A percentile compares a stretch with the other conserved stretches of the same genome.
These are phyloP conservation scores for Yamadazyma pseudoaaseri DNA, from an alignment of 1,139 yeast species.

Conservation along the genomic window DNA sequence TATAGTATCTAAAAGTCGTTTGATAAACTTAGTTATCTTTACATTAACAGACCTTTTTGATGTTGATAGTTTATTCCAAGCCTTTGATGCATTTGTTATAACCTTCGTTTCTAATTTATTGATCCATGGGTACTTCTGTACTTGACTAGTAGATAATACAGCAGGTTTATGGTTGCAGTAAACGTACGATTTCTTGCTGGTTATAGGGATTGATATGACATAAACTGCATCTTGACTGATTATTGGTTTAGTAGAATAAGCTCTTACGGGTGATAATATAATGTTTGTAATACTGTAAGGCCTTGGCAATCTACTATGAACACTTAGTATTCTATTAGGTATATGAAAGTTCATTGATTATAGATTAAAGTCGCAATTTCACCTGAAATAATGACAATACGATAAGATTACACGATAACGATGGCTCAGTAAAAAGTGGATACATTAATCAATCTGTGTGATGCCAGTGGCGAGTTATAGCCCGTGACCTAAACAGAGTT, in stretches of 20 bases:
- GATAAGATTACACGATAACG: too few species aligned
- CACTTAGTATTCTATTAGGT: too few species aligned
- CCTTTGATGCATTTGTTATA: conserved; percentile 36
- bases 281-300: too few species aligned
- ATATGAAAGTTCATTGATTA: too few species aligned
- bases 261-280: too few species aligned
- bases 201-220: conserved; percentile 60
- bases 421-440: too few species aligned
- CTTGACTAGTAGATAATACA: conserved; percentile 25
- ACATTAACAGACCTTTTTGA: conserved; percentile 40
- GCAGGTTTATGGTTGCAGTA: conserved; percentile 57
- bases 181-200: conserved; percentile 52
- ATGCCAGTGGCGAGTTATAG: too few species aligned
- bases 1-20: conserved; percentile 38
- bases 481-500: too few species aligned
- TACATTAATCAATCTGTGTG: too few species aligned
- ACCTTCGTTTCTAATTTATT: conserved; percentile 38
- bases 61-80: conserved; percentile 45
- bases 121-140: conserved; percentile 29
- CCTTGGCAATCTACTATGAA: too few species aligned
- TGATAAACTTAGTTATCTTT: conserved; percentile 35
- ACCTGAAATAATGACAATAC: too few species aligned
- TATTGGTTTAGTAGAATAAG: conserved; percentile 1
- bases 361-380: too few species aligned
- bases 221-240: conserved; percentile 34